Evolutionary conservation across 306 rosid species (phyloP).

Genomic region (Gleditsia sinensis): DNA sequence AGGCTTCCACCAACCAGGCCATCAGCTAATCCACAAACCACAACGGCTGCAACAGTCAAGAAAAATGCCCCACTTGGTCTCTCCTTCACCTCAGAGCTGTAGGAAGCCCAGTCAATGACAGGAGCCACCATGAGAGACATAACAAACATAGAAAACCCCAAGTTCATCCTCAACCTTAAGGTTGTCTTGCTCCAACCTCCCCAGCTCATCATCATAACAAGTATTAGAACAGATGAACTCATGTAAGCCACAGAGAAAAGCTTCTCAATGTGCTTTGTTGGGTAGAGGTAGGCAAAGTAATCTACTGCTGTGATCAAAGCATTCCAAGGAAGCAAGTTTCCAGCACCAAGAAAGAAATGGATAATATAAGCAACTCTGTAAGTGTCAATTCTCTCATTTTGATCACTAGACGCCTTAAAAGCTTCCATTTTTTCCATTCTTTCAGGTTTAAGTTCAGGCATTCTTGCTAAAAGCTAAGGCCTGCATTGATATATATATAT

Average conservation of each 20-base stretch:
- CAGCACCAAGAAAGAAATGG: slow-evolving; percentile 90
- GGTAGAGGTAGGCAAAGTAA: slow-evolving; percentile 79
- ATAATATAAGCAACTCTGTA: slow-evolving; percentile 72
- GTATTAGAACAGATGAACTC: slow-evolving; percentile 66
- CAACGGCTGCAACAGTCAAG: slow-evolving; percentile 46
- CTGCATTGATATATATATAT: slow-evolving; percentile 40
- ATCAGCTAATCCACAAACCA: slow-evolving; percentile 67
- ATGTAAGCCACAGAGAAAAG: slow-evolving; percentile 87
- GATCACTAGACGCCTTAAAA: slow-evolving; percentile 47
- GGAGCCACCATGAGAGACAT: slow-evolving; percentile 76
- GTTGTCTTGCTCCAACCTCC: slow-evolving; percentile 64
- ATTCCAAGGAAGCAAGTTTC: slow-evolving; percentile 96
- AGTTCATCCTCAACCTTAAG: slow-evolving; percentile 60
- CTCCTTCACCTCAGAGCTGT: slow-evolving; percentile 23
- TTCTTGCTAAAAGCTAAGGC: slow-evolving; percentile 24
- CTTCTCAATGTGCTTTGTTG: slow-evolving; percentile 68
- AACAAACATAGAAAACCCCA: slow-evolving; percentile 58
- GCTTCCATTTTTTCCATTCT: slow-evolving; percentile 52
- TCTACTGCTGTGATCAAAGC: slow-evolving; percentile 93
- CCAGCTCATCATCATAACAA: slow-evolving; percentile 67
- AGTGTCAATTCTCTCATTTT: slow-evolving; percentile 51
- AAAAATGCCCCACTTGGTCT: slow-evolving; percentile 30
- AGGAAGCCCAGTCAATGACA: slow-evolving; percentile 59
- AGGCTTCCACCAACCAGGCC: slow-evolving; percentile 84
- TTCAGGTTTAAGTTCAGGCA: slow-evolving; percentile 18